phyloP scores from a whole-genome alignment of 495 filamentous ascomycete species.

The Hypoxylon fuscum region DNA sequence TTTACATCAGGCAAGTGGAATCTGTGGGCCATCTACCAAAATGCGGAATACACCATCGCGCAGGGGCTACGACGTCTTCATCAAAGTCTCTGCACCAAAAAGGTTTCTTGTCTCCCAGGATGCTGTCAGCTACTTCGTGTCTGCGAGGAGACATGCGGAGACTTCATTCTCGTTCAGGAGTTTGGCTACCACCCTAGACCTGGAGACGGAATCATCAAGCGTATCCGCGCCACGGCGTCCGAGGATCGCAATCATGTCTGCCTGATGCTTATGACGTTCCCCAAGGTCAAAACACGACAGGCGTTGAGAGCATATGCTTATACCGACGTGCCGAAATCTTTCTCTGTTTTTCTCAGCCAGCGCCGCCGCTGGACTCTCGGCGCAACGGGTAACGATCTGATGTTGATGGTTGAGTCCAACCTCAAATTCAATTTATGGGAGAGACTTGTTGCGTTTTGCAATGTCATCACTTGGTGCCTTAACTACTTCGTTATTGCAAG shows the following conservation, averaged over 20 bases:
- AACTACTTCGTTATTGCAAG: constrained; percentile 46
- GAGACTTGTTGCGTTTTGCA: constrained; percentile 39
- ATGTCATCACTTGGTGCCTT: constrained; percentile 41
- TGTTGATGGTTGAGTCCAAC: constrained; percentile 35
- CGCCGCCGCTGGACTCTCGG: constrained; percentile 46
- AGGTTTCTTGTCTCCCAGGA: constrained; percentile 46
- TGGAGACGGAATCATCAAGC: constrained; percentile 41
- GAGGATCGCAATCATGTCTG: constrained; percentile 45
- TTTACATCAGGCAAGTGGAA: constrained; percentile 33
- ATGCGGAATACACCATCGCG: constrained; percentile 43
- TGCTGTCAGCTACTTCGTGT: constrained; percentile 46
- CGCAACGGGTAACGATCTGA: constrained; percentile 43
- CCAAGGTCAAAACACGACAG: constrained; percentile 39
- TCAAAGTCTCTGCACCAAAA: constrained; percentile 42
- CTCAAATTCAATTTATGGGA: constrained; percentile 36
- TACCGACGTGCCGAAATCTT: constrained; percentile 41
- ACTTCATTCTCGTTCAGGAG: constrained; percentile 42
- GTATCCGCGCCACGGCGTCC: constrained; percentile 42
- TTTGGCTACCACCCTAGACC: constrained; percentile 45
- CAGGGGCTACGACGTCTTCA: constrained; percentile 44
- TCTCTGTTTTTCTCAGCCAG: constrained; percentile 46
- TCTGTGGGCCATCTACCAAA: constrained; percentile 43
- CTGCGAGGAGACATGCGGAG: constrained; percentile 44
- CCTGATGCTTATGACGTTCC: constrained; percentile 42
- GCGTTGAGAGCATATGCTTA: constrained; percentile 42